Percentiles rank a stretch among this genome's conserved stretches.
Evolutionary conservation across 192 early-diverging fungal genomes (phyloP).

Genomic region (Geranomyces variabilis): DNA sequence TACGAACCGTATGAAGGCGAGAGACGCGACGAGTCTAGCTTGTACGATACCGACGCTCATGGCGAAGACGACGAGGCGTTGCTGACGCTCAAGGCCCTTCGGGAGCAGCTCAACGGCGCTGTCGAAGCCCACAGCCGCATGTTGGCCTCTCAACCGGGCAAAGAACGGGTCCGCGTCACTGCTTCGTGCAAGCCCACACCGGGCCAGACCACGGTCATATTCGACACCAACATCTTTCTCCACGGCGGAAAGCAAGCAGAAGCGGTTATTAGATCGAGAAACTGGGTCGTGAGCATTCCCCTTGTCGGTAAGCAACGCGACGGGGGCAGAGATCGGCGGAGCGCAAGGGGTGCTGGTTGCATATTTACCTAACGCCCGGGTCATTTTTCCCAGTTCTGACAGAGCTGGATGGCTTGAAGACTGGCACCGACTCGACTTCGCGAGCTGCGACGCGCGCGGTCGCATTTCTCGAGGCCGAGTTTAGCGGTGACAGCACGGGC

Average conservation of each 20-base stretch:
- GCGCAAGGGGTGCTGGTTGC: no score
- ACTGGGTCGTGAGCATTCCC: constrained; percentile 28
- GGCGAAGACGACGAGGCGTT: constrained; percentile 1
- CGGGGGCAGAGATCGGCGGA: no score
- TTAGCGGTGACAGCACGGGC: constrained; percentile 16
- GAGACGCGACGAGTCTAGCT: not conserved
- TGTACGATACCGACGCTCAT: not conserved
- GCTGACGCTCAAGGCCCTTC: not conserved
- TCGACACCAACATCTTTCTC: constrained; percentile 34
- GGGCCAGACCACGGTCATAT: constrained; percentile 27
- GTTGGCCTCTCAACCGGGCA: constrained; percentile 5
- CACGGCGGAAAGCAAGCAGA: not conserved
- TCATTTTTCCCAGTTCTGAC: constrained; percentile 35
- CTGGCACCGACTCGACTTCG: not conserved
- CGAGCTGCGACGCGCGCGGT: constrained; percentile 27
- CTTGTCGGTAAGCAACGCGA: constrained; percentile 27
- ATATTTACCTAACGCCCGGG: not conserved
- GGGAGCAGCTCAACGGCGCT: not conserved
- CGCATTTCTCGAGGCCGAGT: constrained; percentile 29
- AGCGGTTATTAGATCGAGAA: constrained; percentile 12
- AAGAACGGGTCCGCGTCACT: not conserved
- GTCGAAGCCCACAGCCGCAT: not conserved
- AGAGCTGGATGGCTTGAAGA: constrained; percentile 46
- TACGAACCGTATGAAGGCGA: constrained; percentile 15
- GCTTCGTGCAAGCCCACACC: constrained; percentile 8